Conservation (phyloP, 345 rosid species). For the Geranium rotundifolium region DNA sequence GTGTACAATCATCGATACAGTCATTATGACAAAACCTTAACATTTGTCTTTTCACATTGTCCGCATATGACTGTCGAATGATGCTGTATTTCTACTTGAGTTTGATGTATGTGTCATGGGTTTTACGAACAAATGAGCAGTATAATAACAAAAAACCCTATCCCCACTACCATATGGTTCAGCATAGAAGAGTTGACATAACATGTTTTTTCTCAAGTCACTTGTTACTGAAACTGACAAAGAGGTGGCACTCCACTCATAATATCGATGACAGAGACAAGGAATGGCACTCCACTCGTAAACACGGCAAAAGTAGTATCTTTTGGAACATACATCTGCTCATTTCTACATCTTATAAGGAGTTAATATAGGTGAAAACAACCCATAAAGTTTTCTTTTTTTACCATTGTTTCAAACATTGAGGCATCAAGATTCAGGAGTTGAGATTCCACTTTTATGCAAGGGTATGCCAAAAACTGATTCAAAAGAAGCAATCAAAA, state of each 20-base stretch:
- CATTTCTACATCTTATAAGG: neutral
- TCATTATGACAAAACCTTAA: constrained; percentile 88
- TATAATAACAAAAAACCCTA: too few species aligned
- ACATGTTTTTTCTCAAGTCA: neutral
- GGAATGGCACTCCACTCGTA: too few species aligned
- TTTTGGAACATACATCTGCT: neutral
- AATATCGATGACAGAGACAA: neutral
- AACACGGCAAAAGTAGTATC: neutral
- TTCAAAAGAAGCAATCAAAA: neutral
- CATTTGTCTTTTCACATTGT: constrained; percentile 91
- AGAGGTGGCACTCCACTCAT: neutral
- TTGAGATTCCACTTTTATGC: neutral
- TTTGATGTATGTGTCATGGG: neutral
- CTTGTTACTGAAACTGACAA: neutral
- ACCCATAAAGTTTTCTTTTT: neutral
- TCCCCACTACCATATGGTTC: neutral
- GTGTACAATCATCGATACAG: constrained; percentile 34
- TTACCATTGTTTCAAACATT: neutral
- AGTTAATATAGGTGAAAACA: neutral
- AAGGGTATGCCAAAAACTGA: neutral
- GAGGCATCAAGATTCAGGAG: too few species aligned
- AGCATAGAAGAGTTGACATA: neutral
- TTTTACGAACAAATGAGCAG: neutral
- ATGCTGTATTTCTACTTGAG: constrained; percentile 1
- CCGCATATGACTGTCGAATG: constrained; percentile 24